Evolutionary conservation across 2,329 filamentous ascomycete species (phyloP), one percentile per base, ranked within the genome.

Genomic region (Aspergillus udagawae): DNA sequence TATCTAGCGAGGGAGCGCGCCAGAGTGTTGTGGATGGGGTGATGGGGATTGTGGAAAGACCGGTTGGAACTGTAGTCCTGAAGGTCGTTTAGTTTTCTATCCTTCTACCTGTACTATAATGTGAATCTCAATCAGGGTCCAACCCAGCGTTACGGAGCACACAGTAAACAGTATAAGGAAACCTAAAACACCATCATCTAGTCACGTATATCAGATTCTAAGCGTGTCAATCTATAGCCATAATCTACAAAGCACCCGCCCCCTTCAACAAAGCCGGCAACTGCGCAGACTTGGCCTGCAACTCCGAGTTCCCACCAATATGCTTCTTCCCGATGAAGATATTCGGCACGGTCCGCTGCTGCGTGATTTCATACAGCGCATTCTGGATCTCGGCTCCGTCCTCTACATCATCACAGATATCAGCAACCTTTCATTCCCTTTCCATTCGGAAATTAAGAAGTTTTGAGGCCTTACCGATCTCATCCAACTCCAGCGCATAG

Each of bases 231-330:
- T 29, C 28, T 60, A 10, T 58, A 45, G 27, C 55, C 28, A 23
- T 23, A 32, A 54, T 60, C 65, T 73, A 89, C 61, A 87, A 60
- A 64, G 87, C 88, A 68, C 83, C 82, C 62, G 85, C 88, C 50
- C 79, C 79, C 77, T 83, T 82, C 72, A 90, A 78, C 65, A 94
- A 75, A 32, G 69, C 68, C 65, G 86, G 83, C 54, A 97, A 77
- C 64, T 95, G 73, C 12, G 60, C 63, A 75, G 84, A 85, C 76
- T 82, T 85, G 53, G 78, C 81, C 78, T 92, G 88, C 63, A 95
- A 76, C 67, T 94, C 93, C 25, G 91, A 96, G 85, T 97, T 97
- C 66, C 94, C 94, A 62, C 94, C 94, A 74, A 99, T 95, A 79
- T 97, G 93, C 81, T 95, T 80, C 80, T 92, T 80, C 67, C 79